phyloP scores from a whole-genome alignment of 352 stramenopile species.

The Globisporangium orthogonon region DNA sequence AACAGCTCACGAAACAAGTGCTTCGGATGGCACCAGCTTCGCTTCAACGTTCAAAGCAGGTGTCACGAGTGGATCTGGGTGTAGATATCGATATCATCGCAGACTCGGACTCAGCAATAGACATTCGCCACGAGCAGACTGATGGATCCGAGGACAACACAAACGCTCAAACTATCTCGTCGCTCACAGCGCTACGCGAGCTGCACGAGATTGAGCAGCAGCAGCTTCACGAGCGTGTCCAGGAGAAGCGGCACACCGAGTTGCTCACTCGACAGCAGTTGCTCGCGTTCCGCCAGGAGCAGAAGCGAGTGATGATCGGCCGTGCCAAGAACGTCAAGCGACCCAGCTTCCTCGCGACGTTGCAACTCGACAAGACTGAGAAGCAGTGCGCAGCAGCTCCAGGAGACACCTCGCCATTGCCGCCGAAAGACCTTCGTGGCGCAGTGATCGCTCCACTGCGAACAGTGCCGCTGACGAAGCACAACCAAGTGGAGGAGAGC shows the following conservation, averaged over 20 bases:
- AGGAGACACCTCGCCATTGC: background rate
- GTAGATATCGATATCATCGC: background rate
- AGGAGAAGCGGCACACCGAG: constrained; percentile 11
- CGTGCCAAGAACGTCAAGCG: constrained; percentile 11
- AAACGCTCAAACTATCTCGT: background rate
- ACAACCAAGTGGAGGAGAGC: background rate
- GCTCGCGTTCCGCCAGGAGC: constrained; percentile 15
- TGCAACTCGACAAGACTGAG: constrained; percentile 16
- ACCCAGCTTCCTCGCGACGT: constrained; percentile 22
- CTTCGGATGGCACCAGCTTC: background rate
- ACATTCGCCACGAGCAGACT: background rate
- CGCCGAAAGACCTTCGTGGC: background rate
- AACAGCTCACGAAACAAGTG: constrained; percentile 19
- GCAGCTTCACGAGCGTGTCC: constrained; percentile 9
- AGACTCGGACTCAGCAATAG: background rate
- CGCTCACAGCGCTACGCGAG: background rate
- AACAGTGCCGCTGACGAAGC: background rate
- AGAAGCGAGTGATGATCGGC: constrained; percentile 13
- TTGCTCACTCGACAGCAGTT: constrained; percentile 11
- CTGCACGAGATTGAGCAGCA: constrained; percentile 6
- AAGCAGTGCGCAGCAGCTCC: background rate
- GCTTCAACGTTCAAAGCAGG: background rate
- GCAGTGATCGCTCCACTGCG: background rate
- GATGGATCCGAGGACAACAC: background rate
- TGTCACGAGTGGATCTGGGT: constrained; percentile 7